A percentile compares a stretch with the other conserved stretches of the same genome.
phyloP scores from a whole-genome alignment of 2,329 filamentous ascomycete genomes.

The Fusarium subtropicale region DNA sequence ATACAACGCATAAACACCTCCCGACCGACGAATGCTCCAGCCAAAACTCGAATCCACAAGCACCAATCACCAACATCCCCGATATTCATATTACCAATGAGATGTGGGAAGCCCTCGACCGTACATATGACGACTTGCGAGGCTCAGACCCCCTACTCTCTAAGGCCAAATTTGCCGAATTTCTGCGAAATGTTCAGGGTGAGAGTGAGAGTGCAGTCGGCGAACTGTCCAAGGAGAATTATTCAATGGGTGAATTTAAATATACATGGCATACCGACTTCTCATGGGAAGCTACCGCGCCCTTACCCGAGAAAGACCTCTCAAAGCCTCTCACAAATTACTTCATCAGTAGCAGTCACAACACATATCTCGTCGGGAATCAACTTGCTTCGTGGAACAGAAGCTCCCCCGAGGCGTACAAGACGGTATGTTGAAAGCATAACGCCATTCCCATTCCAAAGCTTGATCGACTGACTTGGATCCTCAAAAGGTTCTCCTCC shows the following conservation, averaged over 20 bases:
- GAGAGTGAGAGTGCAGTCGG: constrained; percentile 51
- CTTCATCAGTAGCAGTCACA: constrained; percentile 95
- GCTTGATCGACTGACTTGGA: neutral
- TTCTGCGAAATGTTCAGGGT: constrained; percentile 64
- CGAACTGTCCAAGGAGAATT: constrained; percentile 55
- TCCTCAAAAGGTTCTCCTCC: constrained; percentile 70
- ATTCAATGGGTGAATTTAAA: constrained; percentile 63
- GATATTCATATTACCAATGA: constrained; percentile 60
- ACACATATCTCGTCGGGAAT: constrained; percentile 90
- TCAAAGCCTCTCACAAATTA: constrained; percentile 84
- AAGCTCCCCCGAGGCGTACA: constrained; percentile 82
- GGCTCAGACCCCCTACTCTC: constrained; percentile 49
- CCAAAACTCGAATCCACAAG: constrained; percentile 35
- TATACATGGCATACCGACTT: constrained; percentile 60
- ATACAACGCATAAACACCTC: constrained; percentile 32
- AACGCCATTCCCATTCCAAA: neutral
- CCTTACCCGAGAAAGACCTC: constrained; percentile 66
- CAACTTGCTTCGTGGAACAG: constrained; percentile 76
- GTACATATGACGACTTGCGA: constrained; percentile 61
- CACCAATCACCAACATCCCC: constrained; percentile 42
- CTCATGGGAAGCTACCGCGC: constrained; percentile 58
- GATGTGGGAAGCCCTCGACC: constrained; percentile 61
- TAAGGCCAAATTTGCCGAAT: constrained; percentile 57
- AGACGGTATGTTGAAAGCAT: constrained; percentile 66
- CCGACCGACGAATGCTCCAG: constrained; percentile 45